Evolutionary conservation across 31 red algal species (phyloP).

Genomic region (Endocladia muricata): DNA sequence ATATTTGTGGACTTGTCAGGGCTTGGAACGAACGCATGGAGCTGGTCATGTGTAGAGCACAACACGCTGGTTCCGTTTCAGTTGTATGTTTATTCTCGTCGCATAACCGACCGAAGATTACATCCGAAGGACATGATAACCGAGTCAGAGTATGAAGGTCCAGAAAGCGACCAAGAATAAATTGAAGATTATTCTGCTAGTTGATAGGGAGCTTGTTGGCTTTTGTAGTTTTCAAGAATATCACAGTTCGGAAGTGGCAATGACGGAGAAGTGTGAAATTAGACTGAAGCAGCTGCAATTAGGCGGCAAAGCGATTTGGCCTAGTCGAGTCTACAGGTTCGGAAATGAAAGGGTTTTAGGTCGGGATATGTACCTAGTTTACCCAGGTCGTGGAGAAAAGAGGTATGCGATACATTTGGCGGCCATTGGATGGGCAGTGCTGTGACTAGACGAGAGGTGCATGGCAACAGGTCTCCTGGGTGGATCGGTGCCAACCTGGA

Average conservation of each 20-base stretch:
- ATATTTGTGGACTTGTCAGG: not conserved
- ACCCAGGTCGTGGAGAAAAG: not conserved
- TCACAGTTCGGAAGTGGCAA: not conserved
- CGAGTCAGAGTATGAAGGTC: not conserved
- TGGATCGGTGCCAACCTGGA: not conserved
- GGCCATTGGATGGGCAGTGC: not conserved
- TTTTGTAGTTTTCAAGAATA: not conserved
- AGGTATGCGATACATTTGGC: not conserved
- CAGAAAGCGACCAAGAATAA: too few species aligned
- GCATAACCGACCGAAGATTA: not conserved
- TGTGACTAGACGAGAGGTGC: not conserved
- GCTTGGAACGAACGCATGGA: not conserved
- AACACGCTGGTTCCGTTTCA: not conserved
- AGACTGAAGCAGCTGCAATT: not conserved
- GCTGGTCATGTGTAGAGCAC: not conserved
- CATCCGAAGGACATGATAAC: not conserved
- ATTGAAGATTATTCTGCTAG: too few species aligned
- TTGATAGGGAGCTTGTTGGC: not conserved
- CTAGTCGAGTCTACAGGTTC: not conserved
- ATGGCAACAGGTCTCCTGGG: not conserved
- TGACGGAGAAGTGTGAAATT: not conserved
- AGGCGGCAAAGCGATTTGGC: not conserved
- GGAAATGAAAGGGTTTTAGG: not conserved
- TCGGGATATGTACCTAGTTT: not conserved
- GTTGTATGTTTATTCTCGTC: not conserved